Base-by-base conservation (phyloP, 208 protist genomes). In the Acanthamoeba comandoni region DNA sequence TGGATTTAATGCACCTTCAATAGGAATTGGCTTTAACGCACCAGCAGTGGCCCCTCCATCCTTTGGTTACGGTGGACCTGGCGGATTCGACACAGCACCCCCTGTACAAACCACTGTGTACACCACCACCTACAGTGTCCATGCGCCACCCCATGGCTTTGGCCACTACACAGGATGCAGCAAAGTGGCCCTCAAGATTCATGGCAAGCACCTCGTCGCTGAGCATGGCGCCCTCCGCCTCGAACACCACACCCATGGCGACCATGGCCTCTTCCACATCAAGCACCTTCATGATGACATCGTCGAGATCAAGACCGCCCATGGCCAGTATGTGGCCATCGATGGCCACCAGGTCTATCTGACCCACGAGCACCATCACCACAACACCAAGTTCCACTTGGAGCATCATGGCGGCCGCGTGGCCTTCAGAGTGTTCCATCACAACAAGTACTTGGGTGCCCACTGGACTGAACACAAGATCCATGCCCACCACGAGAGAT, bases 331-430 rank as follows among this genome's bases (percentile, higher is more conserved):
- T 52, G 69, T 77, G 0, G 69, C 69, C 12, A 52, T 77, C 15
- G 69, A 77, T 51, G 69, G 29, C 69, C 35, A 75, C 17, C 17
- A 35, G 52, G 69, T 77, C n/a, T 77, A 77, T 48, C 69, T 77
- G 69, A 77, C 69, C 0, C 69, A 77, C n/a, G 69, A 77, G 69
- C 69, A 77, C 13, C 69, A 77, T 22, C 39, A 77, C n/a, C 15
- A 77, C 69, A 77, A 77, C 69, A 77, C 69, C 69, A 77, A 77
- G 31, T 77, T 77, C 69, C 69, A 77, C 69, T 4, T 77, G 9
- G 69, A 77, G 26, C 69, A 77, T 19, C 35, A 77, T 19, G 9
- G 22, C 5, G 69, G 69, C 4, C 69, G 69, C 8, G 69, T 77
- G 1, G 69, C 69, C 22, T 77, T 77, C 69, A 35, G 69, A n/a